These are phyloP conservation scores for Sporothrix humicola DNA, from an alignment of 2,329 filamentous ascomycete species.

Conservation along the genomic window DNA sequence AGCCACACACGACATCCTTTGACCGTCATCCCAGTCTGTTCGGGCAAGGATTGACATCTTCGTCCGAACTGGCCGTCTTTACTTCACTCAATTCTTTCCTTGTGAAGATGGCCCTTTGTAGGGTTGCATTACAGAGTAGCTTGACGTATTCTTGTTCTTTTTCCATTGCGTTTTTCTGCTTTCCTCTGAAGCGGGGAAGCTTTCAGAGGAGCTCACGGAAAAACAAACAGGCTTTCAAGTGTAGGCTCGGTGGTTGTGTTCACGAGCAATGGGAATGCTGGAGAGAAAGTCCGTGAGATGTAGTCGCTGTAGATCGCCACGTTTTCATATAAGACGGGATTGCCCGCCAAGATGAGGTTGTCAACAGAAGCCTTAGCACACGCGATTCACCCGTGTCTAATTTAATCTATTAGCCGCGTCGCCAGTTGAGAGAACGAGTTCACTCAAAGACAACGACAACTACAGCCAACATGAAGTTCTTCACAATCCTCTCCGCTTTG, in stretches of 20 bases:
- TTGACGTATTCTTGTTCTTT: not conserved
- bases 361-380: not conserved
- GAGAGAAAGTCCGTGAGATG: constrained; percentile 12
- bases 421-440: not conserved
- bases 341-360: not conserved
- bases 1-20: not conserved
- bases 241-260: not conserved
- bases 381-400: not conserved
- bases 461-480: constrained; percentile 11
- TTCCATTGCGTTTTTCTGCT: not conserved
- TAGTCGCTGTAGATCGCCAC: not conserved
- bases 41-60: constrained; percentile 4
- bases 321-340: not conserved
- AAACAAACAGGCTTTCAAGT: not conserved
- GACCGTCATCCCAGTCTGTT: not conserved
- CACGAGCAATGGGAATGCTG: not conserved
- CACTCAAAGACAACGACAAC: not conserved
- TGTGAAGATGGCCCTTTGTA: not conserved
- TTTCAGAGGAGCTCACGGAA: not conserved
- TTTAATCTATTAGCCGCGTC: constrained; percentile 13
- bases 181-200: not conserved
- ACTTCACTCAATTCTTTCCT: not conserved
- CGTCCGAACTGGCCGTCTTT: not conserved
- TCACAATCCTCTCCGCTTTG: not conserved
- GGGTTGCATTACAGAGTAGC: constrained; percentile 14